These are phyloP conservation scores for Pyrenophora seminiperda DNA, from an alignment of 2,329 filamentous ascomycete genomes.

Conservation along the genomic window DNA sequence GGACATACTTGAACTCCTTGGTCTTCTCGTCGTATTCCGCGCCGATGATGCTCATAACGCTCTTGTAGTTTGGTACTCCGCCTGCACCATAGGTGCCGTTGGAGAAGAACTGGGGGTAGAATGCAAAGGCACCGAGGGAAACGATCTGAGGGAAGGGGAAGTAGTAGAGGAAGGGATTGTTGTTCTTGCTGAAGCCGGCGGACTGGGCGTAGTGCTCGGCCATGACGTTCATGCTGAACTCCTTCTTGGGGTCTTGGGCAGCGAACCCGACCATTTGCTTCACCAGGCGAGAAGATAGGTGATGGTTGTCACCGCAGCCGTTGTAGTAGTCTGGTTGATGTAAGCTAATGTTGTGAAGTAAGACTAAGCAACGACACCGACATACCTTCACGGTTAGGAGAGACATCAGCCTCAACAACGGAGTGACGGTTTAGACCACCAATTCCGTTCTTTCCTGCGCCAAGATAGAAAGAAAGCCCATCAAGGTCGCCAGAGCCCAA, in stretches of 20 bases:
- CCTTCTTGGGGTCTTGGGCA: slow-evolving; percentile 24
- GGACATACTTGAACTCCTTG: slow-evolving; percentile 54
- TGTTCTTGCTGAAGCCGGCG: slow-evolving; percentile 49
- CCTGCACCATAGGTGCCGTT: slow-evolving; percentile 46
- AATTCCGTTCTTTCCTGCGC: slow-evolving; percentile 25
- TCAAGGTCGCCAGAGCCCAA: slow-evolving; percentile 29
- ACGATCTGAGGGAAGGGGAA: slow-evolving; percentile 52
- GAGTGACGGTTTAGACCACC: slow-evolving; percentile 49
- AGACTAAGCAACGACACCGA: slow-evolving; percentile 14
- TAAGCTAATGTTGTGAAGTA: slow-evolving; percentile 17
- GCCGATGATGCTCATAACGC: slow-evolving; percentile 55
- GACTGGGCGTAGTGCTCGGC: slow-evolving; percentile 37
- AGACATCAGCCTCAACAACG: slow-evolving; percentile 46
- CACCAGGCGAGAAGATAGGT: slow-evolving; percentile 40
- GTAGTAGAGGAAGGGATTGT: slow-evolving; percentile 53
- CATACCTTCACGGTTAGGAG: slow-evolving; percentile 47
- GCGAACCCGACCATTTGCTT: slow-evolving; percentile 22
- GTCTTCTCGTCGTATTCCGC: slow-evolving; percentile 51
- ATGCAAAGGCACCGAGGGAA: slow-evolving; percentile 52
- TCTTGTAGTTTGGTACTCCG: slow-evolving; percentile 41
- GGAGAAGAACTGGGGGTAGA: slow-evolving; percentile 37
- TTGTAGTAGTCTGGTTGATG: slow-evolving; percentile 43
- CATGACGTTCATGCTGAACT: slow-evolving; percentile 38
- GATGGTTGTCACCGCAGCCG: slow-evolving; percentile 49
- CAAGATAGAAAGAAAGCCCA: slow-evolving; percentile 26